Conservation (phyloP, 306 rosid genomes). For the Biancaea sappan region DNA sequence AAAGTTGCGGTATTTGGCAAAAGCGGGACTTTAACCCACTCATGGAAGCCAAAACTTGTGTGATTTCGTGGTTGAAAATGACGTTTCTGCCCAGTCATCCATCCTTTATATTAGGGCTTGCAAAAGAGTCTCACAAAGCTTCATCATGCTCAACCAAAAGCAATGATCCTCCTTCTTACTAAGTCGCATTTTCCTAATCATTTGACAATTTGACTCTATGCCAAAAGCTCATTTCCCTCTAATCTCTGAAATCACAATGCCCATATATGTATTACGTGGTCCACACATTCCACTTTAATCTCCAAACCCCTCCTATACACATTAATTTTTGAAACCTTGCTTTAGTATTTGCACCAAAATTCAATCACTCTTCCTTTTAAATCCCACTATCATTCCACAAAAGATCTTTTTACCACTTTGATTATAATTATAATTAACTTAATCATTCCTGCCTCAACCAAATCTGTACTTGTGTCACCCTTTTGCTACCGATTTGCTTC, state of each 20-base stretch:
- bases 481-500: neutral
- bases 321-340: conserved; percentile 7
- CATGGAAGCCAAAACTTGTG: conserved; percentile 1
- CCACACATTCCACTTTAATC: neutral
- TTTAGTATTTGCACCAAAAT: neutral
- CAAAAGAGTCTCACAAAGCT: conserved; percentile 28
- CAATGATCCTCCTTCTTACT: conserved; percentile 17
- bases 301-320: neutral
- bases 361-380: neutral
- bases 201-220: conserved; percentile 38
- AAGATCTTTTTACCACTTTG: conserved; percentile 9
- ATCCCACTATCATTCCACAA: conserved; percentile 16
- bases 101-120: neutral
- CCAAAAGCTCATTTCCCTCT: conserved; percentile 31
- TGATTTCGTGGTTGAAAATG: conserved; percentile 33
- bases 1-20: neutral
- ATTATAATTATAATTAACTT: conserved; percentile 29
- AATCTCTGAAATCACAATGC: neutral
- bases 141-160: neutral
- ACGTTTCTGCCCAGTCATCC: neutral
- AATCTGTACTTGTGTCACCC: conserved; percentile 33
- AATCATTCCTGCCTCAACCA: conserved; percentile 26
- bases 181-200: conserved; percentile 17
- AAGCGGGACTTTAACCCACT: conserved; percentile 11
- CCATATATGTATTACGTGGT: neutral